These are phyloP conservation scores for Pholiota molesta DNA, from an alignment of 768 basidiomycete species.

Conservation along the genomic window DNA sequence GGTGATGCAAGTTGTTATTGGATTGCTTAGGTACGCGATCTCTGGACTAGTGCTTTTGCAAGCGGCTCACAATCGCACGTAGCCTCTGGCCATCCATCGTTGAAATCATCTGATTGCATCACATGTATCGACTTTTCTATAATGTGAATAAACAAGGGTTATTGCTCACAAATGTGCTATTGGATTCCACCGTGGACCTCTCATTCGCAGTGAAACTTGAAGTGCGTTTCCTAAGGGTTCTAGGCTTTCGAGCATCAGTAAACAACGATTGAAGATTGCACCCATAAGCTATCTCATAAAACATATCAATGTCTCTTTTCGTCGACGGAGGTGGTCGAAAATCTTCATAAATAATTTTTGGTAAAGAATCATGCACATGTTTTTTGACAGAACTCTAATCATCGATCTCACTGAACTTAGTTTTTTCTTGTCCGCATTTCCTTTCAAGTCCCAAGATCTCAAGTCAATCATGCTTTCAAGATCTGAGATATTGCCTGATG, in stretches of 20 bases:
- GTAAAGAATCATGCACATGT: background rate
- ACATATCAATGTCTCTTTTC: background rate
- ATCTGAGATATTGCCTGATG: background rate
- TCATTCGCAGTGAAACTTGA: background rate
- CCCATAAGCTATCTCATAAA: no score
- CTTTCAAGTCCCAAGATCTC: background rate
- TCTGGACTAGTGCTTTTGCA: background rate
- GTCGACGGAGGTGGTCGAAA: background rate
- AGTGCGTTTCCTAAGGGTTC: background rate
- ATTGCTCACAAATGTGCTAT: background rate
- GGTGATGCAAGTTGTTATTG: slow-evolving; percentile 43
- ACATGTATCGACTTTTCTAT: background rate
- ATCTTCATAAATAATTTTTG: background rate
- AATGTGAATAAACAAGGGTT: background rate
- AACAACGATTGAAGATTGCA: no score
- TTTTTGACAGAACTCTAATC: background rate
- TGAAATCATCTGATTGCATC: slow-evolving; percentile 38
- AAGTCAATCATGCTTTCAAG: background rate
- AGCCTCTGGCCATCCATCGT: slow-evolving; percentile 51
- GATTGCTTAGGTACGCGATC: slow-evolving; percentile 39
- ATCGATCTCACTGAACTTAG: background rate
- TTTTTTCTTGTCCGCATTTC: background rate
- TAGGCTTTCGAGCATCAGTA: no score
- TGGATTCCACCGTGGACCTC: background rate
- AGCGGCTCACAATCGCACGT: slow-evolving; percentile 1